These are phyloP conservation scores for Colletotrichum lupini DNA, from an alignment of 2,329 filamentous ascomycete species.

Conservation along the genomic window DNA sequence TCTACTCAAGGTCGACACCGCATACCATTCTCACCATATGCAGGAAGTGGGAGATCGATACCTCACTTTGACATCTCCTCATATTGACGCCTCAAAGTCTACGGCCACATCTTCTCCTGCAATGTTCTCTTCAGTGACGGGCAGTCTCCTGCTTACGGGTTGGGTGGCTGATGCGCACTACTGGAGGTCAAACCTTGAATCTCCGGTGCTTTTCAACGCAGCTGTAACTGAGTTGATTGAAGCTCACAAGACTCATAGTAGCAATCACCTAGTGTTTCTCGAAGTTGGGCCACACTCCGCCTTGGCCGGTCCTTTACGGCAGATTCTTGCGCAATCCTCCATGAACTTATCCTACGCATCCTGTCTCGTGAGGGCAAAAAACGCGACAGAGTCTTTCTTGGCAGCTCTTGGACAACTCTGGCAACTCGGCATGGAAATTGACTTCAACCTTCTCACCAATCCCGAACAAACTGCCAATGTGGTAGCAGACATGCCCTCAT, in stretches of 20 bases:
- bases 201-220: conserved; percentile 26
- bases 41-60: conserved; percentile 14
- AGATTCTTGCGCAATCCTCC: conserved; percentile 45
- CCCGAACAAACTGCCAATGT: background rate
- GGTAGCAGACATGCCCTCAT: conserved; percentile 38
- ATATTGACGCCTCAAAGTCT: background rate
- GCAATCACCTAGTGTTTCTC: conserved; percentile 41
- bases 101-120: background rate
- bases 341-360: conserved; percentile 49
- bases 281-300: conserved; percentile 33
- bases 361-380: conserved; percentile 61
- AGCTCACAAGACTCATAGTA: background rate
- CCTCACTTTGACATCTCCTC: background rate
- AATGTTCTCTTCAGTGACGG: background rate
- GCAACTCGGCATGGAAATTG: conserved; percentile 46
- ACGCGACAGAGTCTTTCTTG: conserved; percentile 56
- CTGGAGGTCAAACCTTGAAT: conserved; percentile 33
- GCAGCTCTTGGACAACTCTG: conserved; percentile 47
- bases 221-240: conserved; percentile 23
- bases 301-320: conserved; percentile 18
- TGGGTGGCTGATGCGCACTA: conserved; percentile 13
- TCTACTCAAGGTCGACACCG: conserved; percentile 41
- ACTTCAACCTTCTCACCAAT: conserved; percentile 13
- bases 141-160: background rate
- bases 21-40: conserved; percentile 43